Evolutionary conservation across 1,284 basidiomycete species (phyloP).

Genomic region (Fomitopsis schrenkii): DNA sequence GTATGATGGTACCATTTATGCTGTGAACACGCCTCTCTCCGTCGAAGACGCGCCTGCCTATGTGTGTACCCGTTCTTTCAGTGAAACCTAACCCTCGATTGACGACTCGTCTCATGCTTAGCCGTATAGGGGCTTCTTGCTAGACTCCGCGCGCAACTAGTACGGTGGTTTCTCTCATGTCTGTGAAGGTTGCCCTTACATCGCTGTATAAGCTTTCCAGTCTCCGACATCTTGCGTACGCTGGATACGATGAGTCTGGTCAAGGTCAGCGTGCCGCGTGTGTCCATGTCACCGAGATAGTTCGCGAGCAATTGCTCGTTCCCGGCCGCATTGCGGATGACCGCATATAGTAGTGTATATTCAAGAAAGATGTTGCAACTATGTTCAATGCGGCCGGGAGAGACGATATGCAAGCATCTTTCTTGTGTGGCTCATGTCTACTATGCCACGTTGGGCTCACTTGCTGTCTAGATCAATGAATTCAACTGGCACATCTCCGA

Average conservation of each 20-base stretch:
- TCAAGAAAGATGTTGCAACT: too few relatives aligned
- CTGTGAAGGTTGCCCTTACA: background rate
- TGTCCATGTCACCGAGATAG: too few relatives aligned
- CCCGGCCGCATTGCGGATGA: too few relatives aligned
- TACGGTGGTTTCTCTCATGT: conserved; percentile 13
- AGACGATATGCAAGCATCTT: too few relatives aligned
- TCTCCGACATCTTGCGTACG: conserved; percentile 64
- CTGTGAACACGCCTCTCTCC: conserved; percentile 52
- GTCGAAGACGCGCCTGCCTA: conserved; percentile 66
- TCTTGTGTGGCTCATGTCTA: too few relatives aligned
- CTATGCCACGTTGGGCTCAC: background rate
- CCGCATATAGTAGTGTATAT: too few relatives aligned
- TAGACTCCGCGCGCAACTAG: conserved; percentile 76
- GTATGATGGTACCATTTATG: conserved; percentile 45
- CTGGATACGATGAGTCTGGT: conserved; percentile 87
- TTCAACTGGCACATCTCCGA: conserved; percentile 84
- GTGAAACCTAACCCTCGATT: background rate
- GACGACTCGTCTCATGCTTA: conserved; percentile 18
- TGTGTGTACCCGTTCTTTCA: conserved; percentile 31
- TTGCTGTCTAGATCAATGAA: conserved; percentile 34
- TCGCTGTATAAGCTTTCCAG: conserved; percentile 48
- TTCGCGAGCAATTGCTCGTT: too few relatives aligned
- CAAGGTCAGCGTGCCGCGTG: conserved; percentile 47
- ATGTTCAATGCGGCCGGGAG: too few relatives aligned
- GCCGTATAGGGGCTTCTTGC: conserved; percentile 78